A percentile compares a stretch with the other conserved stretches of the same genome.
Evolutionary conservation across 768 basidiomycete species (phyloP).

Genomic region (Lactarius sanguifluus): DNA sequence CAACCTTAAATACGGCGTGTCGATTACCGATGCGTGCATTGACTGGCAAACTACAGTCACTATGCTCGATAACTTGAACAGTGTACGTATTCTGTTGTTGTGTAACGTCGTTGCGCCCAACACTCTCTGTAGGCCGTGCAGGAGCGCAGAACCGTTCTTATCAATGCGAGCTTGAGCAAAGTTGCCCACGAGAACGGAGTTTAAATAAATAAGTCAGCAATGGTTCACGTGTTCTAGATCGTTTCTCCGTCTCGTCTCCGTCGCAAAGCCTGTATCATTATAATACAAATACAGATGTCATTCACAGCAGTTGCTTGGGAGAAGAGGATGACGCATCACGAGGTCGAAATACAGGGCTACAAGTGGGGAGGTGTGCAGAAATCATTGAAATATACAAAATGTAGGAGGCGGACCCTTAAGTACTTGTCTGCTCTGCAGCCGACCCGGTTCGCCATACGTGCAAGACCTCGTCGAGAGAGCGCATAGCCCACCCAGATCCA

Average conservation of each 20-base stretch:
- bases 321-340: background rate
- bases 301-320: background rate
- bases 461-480: constrained; percentile 66
- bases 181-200: background rate
- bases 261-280: background rate
- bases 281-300: background rate
- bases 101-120: background rate
- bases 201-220: background rate
- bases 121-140: constrained; percentile 18
- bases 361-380: background rate
- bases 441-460: constrained; percentile 47
- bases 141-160: constrained; percentile 16
- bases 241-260: background rate
- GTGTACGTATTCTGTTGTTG: constrained; percentile 34
- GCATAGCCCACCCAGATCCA: constrained; percentile 72
- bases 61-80: constrained; percentile 74
- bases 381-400: background rate
- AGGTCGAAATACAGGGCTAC: background rate
- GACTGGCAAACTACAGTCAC: constrained; percentile 76
- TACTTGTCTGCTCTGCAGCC: background rate
- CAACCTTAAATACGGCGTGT: constrained; percentile 74
- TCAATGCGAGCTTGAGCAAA: constrained; percentile 14
- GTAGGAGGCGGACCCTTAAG: background rate
- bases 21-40: constrained; percentile 91
- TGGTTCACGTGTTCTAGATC: background rate